Evolutionary conservation across 2,329 filamentous ascomycete genomes (phyloP).

Genomic region (Hypomyces perniciosus): DNA sequence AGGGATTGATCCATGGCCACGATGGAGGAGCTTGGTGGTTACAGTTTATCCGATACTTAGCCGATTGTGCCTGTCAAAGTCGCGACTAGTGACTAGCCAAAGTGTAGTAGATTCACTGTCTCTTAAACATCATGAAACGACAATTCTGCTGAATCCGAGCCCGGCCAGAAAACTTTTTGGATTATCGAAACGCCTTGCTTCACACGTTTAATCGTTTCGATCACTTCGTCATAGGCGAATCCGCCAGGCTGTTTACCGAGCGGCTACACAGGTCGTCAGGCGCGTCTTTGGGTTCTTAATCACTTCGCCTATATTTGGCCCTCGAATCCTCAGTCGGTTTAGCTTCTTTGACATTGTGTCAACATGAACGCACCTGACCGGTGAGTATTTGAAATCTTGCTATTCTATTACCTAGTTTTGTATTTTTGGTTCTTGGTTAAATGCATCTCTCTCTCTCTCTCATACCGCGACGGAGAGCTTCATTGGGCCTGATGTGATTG

Average conservation of each 20-base stretch:
- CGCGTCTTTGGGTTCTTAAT: neutral
- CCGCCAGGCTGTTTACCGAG: neutral
- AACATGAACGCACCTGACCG: constrained; percentile 53
- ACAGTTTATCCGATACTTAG: constrained; percentile 4
- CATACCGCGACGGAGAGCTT: no score
- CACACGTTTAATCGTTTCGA: neutral
- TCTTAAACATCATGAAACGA: constrained; percentile 6
- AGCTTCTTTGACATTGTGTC: neutral
- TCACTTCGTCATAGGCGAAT: neutral
- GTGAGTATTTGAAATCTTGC: constrained; percentile 30
- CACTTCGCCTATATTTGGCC: neutral
- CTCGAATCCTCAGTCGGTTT: neutral
- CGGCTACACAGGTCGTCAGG: neutral
- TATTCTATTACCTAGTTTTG: neutral
- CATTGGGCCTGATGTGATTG: no score
- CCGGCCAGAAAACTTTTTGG: constrained; percentile 9
- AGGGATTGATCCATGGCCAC: neutral
- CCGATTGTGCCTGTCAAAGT: constrained; percentile 1
- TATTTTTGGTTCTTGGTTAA: no score
- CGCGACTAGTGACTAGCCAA: neutral
- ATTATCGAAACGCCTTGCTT: constrained; percentile 1
- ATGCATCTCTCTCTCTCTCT: no score
- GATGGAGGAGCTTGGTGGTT: neutral
- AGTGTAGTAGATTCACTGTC: neutral
- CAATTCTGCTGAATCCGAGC: constrained; percentile 1